Percentiles rank a stretch among this genome's conserved stretches.
Evolutionary conservation across 2,329 filamentous ascomycete genomes (phyloP).

Genomic region (Verticillium nonalfalfae): DNA sequence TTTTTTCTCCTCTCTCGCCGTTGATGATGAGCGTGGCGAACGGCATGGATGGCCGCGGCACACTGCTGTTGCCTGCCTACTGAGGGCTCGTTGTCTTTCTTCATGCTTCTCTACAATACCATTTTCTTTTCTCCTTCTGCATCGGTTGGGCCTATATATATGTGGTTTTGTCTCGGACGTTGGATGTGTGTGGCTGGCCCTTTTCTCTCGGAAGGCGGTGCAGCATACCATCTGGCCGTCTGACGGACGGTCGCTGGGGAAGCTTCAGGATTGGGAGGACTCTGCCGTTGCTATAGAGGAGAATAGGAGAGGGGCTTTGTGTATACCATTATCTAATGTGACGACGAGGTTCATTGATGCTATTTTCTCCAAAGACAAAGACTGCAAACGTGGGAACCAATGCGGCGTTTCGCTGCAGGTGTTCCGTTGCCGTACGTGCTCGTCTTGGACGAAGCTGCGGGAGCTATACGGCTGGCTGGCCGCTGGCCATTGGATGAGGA

Average conservation of each 20-base stretch:
- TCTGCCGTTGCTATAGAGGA: background rate
- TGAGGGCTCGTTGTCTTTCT: background rate
- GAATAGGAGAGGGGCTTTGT: background rate
- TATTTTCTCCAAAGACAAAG: too few species aligned
- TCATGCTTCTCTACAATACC: background rate
- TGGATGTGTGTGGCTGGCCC: background rate
- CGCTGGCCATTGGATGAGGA: too few species aligned
- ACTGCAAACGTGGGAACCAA: background rate
- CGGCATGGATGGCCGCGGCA: background rate
- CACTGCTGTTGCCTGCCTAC: background rate
- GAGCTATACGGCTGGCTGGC: background rate
- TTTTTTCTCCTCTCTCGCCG: background rate
- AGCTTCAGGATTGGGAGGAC: background rate
- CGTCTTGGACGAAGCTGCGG: constrained; percentile 2
- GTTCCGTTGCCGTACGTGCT: background rate
- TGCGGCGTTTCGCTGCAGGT: background rate
- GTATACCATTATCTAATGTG: background rate
- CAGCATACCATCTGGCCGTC: background rate
- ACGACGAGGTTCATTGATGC: background rate
- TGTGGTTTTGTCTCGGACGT: background rate
- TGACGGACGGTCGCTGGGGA: background rate
- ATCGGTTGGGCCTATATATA: background rate
- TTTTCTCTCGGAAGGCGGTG: background rate
- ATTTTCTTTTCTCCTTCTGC: background rate
- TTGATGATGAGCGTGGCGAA: background rate